Base-by-base conservation (phyloP, 2,329 filamentous ascomycete species). In the Penicillium expansum region DNA sequence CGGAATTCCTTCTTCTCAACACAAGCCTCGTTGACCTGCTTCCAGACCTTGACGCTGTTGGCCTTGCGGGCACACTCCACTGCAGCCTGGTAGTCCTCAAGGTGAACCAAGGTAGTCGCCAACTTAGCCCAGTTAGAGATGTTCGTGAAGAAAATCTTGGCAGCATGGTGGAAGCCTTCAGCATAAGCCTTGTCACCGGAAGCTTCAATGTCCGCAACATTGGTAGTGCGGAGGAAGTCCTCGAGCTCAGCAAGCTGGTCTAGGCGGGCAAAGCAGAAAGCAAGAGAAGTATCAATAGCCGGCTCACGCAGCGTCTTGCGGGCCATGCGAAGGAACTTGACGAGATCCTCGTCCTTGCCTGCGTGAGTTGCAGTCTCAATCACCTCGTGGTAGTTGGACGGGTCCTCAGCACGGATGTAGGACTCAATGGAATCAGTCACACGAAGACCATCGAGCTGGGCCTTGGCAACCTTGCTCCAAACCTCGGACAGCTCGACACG, bases 51-150 rank as follows among this genome's bases (percentile, higher is more conserved):
- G 77, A 97, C 92, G 77, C 91, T 97, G 82, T 97, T 99, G 68
- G 94, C 94, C 80, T 99, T 97, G 74, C 94, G 90, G 27, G 95
- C 94, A 70, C 92, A 97, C 75, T 99, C 94, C 41, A 99, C 94
- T 44, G 94, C 94, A 67, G 91, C 91, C 77, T 99, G 95, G 80
- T 99, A 97, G 67, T 99, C 94, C 63, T 88, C 89, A 7, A 99
- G 86, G 75, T 97, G 92, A n/a, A 99, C 94, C 59, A 97, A 85
- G 11, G 94, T 99, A 11, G 94, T 97, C 14, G 94, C 92, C 68
- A 99, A 87, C 82, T 99, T 99, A 55, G 93, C 93, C 94, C 94
- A 99, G 84, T 99, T 99, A 53, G 94, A 99, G 73, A 99, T 96
- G 79, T 91, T 97, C 55, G 86, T 91, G 80, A 87, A 99, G 84